Conservation (phyloP, 1,284 basidiomycete genomes). For the Cerioporus squamosus region DNA sequence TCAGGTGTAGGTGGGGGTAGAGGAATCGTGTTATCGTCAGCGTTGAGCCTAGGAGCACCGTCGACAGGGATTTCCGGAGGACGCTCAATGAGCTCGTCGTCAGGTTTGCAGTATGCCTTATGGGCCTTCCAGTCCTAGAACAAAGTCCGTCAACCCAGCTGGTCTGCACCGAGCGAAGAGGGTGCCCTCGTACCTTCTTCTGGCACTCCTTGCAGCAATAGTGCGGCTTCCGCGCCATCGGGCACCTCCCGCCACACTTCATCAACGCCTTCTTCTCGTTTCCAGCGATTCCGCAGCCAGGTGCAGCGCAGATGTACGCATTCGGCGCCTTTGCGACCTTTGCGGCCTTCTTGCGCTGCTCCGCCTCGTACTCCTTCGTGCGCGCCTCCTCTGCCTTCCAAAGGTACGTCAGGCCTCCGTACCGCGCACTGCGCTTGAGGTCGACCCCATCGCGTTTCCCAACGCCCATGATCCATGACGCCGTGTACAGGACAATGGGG, state of each 20-base stretch:
- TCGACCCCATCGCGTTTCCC: conserved; percentile 6
- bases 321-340: conserved; percentile 10
- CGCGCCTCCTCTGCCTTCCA: conserved; percentile 6
- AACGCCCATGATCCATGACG: not conserved
- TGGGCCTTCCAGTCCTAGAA: conserved; percentile 9
- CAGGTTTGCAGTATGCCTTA: conserved; percentile 12
- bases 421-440: not conserved
- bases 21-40: not conserved
- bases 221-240: conserved; percentile 1
- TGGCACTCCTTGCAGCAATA: conserved; percentile 15
- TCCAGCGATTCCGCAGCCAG: conserved; percentile 8
- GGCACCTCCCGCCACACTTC: conserved; percentile 12
- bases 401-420: not conserved
- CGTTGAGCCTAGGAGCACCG: not conserved
- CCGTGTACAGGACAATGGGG: not conserved
- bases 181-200: not conserved
- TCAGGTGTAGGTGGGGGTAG: not conserved
- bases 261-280: conserved; percentile 8
- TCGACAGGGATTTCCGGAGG: not conserved
- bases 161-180: not conserved
- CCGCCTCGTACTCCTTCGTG: not conserved
- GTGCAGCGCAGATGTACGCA: conserved; percentile 9
- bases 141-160: not conserved
- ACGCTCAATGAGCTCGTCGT: not conserved
- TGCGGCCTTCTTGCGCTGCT: conserved; percentile 1